Percentiles rank a stretch among this genome's conserved stretches.
Evolutionary conservation across 2,329 filamentous ascomycete genomes (phyloP).

Genomic region (Trichoderma simmonsii): DNA sequence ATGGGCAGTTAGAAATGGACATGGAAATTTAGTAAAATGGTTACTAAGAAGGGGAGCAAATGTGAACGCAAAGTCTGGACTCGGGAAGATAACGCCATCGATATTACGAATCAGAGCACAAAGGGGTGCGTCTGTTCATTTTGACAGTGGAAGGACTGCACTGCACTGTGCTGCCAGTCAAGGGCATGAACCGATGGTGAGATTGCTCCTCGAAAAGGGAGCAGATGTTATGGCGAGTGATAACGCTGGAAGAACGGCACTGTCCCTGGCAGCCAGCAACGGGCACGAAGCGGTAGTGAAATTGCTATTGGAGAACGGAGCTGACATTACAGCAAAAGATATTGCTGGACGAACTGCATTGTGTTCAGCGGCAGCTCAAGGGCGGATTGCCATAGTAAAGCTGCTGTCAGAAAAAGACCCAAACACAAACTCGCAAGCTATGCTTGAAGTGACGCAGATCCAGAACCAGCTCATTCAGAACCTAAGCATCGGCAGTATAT

Average conservation of each 20-base stretch:
- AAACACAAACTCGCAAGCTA: not conserved
- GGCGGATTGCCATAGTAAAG: not conserved
- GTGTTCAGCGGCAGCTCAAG: not conserved
- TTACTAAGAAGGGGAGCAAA: not conserved
- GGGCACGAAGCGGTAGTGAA: not conserved
- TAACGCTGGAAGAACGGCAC: not conserved
- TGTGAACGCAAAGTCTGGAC: not conserved
- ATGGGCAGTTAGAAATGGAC: not conserved
- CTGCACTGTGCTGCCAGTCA: not conserved
- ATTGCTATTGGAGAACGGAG: not conserved
- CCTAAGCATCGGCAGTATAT: not conserved
- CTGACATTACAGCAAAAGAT: not conserved
- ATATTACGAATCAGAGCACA: not conserved
- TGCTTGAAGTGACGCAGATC: not conserved
- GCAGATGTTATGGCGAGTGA: not conserved
- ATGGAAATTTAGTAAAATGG: not conserved
- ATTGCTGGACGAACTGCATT: not conserved
- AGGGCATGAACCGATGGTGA: not conserved
- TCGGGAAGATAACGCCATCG: not conserved
- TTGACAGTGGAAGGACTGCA: not conserved
- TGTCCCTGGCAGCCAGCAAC: not conserved
- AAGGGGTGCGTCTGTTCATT: not conserved
- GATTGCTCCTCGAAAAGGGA: not conserved
- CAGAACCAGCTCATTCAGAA: not conserved
- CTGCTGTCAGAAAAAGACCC: not conserved